A percentile compares a stretch with the other conserved stretches of the same genome.
Evolutionary conservation across 2,329 filamentous ascomycete species (phyloP).

Genomic region (Chaetoscypha palmicola): DNA sequence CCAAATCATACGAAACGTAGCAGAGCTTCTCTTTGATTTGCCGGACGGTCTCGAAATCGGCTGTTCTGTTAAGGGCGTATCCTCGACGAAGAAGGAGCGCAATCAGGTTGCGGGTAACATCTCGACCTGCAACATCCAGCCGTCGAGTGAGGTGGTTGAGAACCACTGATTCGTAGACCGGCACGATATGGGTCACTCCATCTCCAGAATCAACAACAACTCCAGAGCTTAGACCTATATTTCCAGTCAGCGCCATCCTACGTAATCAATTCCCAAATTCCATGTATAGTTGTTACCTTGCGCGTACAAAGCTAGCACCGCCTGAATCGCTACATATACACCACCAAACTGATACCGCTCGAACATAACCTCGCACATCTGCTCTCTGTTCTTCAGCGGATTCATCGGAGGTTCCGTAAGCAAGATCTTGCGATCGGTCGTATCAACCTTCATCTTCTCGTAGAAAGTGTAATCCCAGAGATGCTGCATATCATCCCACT

Average conservation of each 20-base stretch:
- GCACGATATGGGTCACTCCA: conserved; percentile 96
- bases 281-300: conserved; percentile 55
- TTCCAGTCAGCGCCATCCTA: conserved; percentile 9
- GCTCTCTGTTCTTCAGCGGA: conserved; percentile 89
- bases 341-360: conserved; percentile 94
- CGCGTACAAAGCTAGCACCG: conserved; percentile 89
- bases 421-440: conserved; percentile 89
- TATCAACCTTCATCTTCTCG: conserved; percentile 93
- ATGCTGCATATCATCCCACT: conserved; percentile 99
- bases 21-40: conserved; percentile 99
- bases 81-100: conserved; percentile 86
- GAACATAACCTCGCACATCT: conserved; percentile 99
- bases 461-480: conserved; percentile 98
- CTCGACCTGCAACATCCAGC: conserved; percentile 89
- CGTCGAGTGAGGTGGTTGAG: conserved; percentile 93
- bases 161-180: conserved; percentile 96
- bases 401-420: conserved; percentile 98
- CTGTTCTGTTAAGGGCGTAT: conserved; percentile 94
- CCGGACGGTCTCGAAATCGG: conserved; percentile 96
- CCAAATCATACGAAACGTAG: conserved; percentile 97
- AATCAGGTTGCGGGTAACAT: conserved; percentile 98
- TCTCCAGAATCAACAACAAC: conserved; percentile 99
- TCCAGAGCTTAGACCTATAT: conserved; percentile 71
- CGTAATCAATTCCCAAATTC: not conserved
- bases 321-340: conserved; percentile 97